These are phyloP conservation scores for Rhododendron mucronatum DNA, from an alignment of 148 eudicot genomes.

Conservation along the genomic window DNA sequence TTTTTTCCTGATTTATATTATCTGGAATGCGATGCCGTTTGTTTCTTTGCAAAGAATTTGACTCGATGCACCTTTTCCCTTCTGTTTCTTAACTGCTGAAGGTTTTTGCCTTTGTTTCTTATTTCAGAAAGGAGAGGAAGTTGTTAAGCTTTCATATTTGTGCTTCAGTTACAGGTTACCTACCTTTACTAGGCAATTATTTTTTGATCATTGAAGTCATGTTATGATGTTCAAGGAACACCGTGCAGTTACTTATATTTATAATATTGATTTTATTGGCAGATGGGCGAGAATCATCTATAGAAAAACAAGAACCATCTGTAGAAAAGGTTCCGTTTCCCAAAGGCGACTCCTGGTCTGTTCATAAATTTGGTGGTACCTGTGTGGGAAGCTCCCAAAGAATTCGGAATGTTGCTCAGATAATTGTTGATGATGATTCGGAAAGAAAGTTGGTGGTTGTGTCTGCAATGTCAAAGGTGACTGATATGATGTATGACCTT, in stretches of 20 bases:
- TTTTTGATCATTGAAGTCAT: not conserved
- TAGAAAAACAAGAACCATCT: slow-evolving; percentile 41
- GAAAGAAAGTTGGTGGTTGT: slow-evolving; percentile 89
- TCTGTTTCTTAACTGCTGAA: not conserved
- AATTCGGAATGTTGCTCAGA: slow-evolving; percentile 79
- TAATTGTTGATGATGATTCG: slow-evolving; percentile 57
- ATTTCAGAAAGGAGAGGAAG: slow-evolving; percentile 35
- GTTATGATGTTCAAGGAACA: not conserved
- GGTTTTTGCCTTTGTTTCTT: not conserved
- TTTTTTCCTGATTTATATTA: not conserved
- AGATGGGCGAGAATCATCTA: slow-evolving; percentile 47
- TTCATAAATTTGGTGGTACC: slow-evolving; percentile 99
- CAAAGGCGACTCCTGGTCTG: slow-evolving; percentile 77
- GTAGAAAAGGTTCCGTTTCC: slow-evolving; percentile 41
- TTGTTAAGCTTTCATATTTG: slow-evolving; percentile 10
- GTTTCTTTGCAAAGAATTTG: not conserved
- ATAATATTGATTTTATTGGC: slow-evolving; percentile 9
- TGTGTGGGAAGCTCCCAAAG: slow-evolving; percentile 90
- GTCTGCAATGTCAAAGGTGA: slow-evolving; percentile 99
- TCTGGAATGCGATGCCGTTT: not conserved
- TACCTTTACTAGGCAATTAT: not conserved
- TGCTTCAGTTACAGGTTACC: slow-evolving; percentile 34
- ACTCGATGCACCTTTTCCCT: not conserved
- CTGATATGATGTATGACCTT: slow-evolving; percentile 95
- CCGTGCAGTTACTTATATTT: not conserved